Percentiles rank a stretch among this genome's conserved stretches.
phyloP scores from a whole-genome alignment of 768 basidiomycete genomes.

The Trichaptum fuscoviolaceum region DNA sequence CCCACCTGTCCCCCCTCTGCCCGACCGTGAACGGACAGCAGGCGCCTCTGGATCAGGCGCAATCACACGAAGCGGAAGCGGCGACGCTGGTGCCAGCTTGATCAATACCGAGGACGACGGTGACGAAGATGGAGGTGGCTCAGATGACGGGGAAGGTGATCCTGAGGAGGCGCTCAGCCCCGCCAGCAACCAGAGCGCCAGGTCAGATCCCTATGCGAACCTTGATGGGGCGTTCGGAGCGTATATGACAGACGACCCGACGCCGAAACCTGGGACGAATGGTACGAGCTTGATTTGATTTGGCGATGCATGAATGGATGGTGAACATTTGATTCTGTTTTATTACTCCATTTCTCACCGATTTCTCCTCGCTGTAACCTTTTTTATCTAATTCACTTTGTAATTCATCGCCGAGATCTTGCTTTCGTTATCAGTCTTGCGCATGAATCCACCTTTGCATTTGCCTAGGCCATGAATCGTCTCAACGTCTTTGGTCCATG shows the following conservation, averaged over 20 bases:
- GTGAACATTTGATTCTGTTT: too few relatives aligned
- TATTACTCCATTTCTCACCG: too few relatives aligned
- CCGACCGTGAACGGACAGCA: constrained; percentile 17
- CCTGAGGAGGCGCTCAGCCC: constrained; percentile 29
- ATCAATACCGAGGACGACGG: constrained; percentile 11
- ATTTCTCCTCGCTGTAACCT: too few relatives aligned
- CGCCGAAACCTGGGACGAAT: constrained; percentile 41
- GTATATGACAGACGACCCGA: constrained; percentile 69
- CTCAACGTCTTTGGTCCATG: too few relatives aligned
- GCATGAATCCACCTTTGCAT: too few relatives aligned
- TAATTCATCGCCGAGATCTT: too few relatives aligned
- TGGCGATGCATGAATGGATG: too few relatives aligned
- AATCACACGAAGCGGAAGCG: constrained; percentile 17
- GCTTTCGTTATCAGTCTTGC: too few relatives aligned
- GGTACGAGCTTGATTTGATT: background rate
- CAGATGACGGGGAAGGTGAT: constrained; percentile 34
- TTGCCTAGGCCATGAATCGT: too few relatives aligned
- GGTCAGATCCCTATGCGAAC: constrained; percentile 76
- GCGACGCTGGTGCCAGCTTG: constrained; percentile 13
- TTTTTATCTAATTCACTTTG: too few relatives aligned
- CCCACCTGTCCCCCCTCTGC: constrained; percentile 10
- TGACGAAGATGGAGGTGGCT: constrained; percentile 28
- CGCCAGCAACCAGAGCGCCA: constrained; percentile 12
- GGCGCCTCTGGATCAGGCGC: constrained; percentile 22
- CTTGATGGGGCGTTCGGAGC: constrained; percentile 72